These are phyloP conservation scores for Penicillium frequentans DNA, from an alignment of 2,329 filamentous ascomycete genomes.

Conservation along the genomic window DNA sequence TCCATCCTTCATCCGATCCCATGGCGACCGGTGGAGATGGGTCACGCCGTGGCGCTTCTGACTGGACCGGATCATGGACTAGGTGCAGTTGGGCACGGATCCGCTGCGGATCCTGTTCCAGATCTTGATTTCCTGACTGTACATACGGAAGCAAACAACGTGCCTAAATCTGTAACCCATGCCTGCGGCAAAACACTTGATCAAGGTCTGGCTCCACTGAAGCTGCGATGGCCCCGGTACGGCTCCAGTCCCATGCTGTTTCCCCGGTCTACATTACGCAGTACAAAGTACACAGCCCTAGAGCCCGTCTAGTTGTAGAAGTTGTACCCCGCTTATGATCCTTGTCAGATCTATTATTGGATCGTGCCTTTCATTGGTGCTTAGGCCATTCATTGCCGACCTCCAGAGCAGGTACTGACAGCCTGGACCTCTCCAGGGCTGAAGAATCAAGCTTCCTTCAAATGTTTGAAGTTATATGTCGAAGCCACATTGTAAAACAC, in stretches of 20 bases:
- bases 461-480: too few relatives aligned
- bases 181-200: background rate
- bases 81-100: constrained; percentile 1
- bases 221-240: background rate
- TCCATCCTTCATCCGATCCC: background rate
- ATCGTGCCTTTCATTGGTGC: background rate
- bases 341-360: background rate
- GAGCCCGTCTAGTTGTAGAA: background rate
- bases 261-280: background rate
- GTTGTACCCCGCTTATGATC: background rate
- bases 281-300: background rate
- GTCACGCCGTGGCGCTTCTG: background rate
- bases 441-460: too few relatives aligned
- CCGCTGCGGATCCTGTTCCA: background rate
- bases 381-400: background rate
- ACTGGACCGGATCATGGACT: background rate
- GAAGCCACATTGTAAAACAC: too few relatives aligned
- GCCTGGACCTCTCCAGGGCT: too few relatives aligned
- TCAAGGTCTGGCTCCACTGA: background rate
- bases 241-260: background rate
- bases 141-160: background rate
- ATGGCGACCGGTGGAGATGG: background rate
- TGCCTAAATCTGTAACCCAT: background rate
- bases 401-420: background rate
- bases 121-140: constrained; percentile 1